Evolutionary conservation across 2,329 filamentous ascomycete genomes (phyloP), one percentile per base, ranked within the genome.

Genomic region (Gnomoniopsis sp.): DNA sequence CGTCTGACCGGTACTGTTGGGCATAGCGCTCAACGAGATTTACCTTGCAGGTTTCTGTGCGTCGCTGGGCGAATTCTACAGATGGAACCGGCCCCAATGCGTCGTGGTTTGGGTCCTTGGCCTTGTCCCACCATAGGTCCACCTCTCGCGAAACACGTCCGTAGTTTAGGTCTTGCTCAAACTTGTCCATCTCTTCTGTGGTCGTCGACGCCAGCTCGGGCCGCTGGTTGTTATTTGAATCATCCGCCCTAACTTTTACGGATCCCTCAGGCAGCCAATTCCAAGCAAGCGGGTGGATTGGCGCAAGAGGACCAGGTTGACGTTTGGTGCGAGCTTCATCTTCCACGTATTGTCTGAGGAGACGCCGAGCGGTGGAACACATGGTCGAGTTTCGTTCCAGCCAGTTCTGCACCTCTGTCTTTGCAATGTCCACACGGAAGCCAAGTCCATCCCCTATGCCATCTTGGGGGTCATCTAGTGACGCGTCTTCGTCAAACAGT

Each of bases 61-160:
- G 76, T 51, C 78, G 76, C 63, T 83, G 79, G 0, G 85, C 85
- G 63, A 82, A 80, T 59, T 85, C 82, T 19, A 86, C 79, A 2
- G 82, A 79, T 3, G 83, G 84, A 81, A 87, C 86, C 1, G 75
- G 75, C 0, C 83, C 77, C 79, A 82, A 85, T 22, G 80, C 79
- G 44, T 83, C 81, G 60, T 81, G 81, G 65, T 87, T 87, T 2
- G 81, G 80, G 61, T 87, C 82, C 44, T 84, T 78, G 46, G 82
- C 82, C 50, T 77, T 78, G 48, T 83, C 76, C 84, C 85, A 88
- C 85, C 85, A 88, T 2, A 77, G 78, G 67, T 88, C 85, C 53
- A 88, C 80, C 68, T 88, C 85, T 62, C 83, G 76, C 1, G 85
- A 88, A 0, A 88, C 84, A 41, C 82, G 78, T 1, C 83, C 83